Percentiles rank a stretch among this genome's conserved stretches.
phyloP scores from a whole-genome alignment of 495 filamentous ascomycete species.

The Endocarpon pusillum region DNA sequence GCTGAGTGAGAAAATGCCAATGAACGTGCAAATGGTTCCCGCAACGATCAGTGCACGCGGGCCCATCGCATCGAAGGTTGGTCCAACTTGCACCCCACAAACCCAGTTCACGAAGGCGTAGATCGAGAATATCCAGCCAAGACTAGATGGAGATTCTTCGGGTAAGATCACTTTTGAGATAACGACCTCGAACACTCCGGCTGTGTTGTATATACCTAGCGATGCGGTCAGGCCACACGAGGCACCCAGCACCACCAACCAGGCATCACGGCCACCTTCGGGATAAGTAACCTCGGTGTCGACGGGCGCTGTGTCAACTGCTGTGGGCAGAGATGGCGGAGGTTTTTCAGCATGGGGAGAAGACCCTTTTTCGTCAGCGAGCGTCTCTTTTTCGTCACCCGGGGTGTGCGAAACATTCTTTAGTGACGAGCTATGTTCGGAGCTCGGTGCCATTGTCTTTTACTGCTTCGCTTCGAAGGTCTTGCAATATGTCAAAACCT shows the following conservation, averaged over 20 bases:
- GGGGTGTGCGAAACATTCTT: too few relatives aligned
- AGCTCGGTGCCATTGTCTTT: too few relatives aligned
- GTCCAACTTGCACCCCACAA: conserved; percentile 25
- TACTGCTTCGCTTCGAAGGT: too few relatives aligned
- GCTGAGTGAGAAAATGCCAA: conserved; percentile 40
- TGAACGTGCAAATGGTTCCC: conserved; percentile 23
- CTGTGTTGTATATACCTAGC: conserved; percentile 53
- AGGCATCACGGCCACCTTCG: conserved; percentile 51
- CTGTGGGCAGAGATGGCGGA: too few relatives aligned
- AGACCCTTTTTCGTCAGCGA: too few relatives aligned
- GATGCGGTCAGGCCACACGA: conserved; percentile 47
- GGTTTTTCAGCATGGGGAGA: too few relatives aligned
- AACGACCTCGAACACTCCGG: conserved; percentile 48
- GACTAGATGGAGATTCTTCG: conserved; percentile 33
- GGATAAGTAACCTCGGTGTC: too few relatives aligned
- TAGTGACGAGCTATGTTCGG: too few relatives aligned
- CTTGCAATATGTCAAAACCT: too few relatives aligned
- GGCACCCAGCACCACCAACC: conserved; percentile 45
- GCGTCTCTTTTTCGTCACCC: too few relatives aligned
- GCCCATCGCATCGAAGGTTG: conserved; percentile 15
- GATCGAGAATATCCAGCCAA: conserved; percentile 60
- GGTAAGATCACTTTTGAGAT: conserved; percentile 44
- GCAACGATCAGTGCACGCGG: conserved; percentile 11
- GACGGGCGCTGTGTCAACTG: too few relatives aligned
- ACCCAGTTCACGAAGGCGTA: conserved; percentile 43